phyloP scores from a whole-genome alignment of 805 yeast genomes.

The Lipomyces yamadae region DNA sequence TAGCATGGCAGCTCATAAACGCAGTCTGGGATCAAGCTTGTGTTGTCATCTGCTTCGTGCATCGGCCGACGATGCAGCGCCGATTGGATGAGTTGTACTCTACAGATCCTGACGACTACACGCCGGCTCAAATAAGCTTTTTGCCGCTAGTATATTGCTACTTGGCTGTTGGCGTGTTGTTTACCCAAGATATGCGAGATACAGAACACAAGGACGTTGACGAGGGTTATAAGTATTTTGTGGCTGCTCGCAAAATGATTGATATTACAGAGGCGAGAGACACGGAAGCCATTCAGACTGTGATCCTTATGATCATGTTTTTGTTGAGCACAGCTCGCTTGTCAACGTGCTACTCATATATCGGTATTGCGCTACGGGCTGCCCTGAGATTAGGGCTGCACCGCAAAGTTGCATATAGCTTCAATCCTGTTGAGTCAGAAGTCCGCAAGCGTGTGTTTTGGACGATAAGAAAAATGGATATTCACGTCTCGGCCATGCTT shows the following conservation, averaged over 20 bases:
- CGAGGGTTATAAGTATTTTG: conserved; percentile 79
- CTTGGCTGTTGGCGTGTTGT: conserved; percentile 86
- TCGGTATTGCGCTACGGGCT: conserved; percentile 83
- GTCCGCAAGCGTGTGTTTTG: conserved; percentile 84
- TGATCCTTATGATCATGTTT: conserved; percentile 83
- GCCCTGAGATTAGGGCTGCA: conserved; percentile 85
- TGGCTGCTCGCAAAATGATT: conserved; percentile 76
- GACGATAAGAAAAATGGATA: conserved; percentile 89
- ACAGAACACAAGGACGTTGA: conserved; percentile 45
- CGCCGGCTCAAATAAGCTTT: conserved; percentile 73
- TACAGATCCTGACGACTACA: conserved; percentile 71
- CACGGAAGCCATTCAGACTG: conserved; percentile 78
- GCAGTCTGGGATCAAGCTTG: conserved; percentile 87
- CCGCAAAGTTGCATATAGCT: conserved; percentile 64
- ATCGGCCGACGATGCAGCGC: conserved; percentile 76
- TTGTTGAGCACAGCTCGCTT: conserved; percentile 86
- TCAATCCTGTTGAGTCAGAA: conserved; percentile 80
- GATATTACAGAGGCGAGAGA: conserved; percentile 87
- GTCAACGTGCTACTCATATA: conserved; percentile 85
- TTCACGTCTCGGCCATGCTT: conserved; percentile 82
- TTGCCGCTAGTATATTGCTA: conserved; percentile 82
- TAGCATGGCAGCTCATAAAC: conserved; percentile 70
- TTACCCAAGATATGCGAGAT: conserved; percentile 47
- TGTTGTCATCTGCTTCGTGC: conserved; percentile 82
- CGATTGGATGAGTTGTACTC: conserved; percentile 78